Base-by-base conservation (phyloP, 2,329 filamentous ascomycete genomes). In the Massarina eburnea region DNA sequence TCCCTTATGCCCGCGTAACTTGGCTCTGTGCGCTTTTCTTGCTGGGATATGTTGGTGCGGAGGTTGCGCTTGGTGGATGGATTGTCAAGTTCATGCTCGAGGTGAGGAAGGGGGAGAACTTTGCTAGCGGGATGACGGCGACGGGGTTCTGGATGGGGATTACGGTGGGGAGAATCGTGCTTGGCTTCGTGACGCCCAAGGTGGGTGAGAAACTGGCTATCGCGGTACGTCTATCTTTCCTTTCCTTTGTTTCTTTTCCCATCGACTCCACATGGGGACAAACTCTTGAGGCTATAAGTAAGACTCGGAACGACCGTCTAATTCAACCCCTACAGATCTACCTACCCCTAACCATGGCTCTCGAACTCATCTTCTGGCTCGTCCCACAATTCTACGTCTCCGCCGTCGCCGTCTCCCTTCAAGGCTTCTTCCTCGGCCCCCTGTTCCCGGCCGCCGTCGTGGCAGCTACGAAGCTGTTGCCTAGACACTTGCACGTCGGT, bases 111-210 rank as follows among this genome's bases (percentile, higher is more conserved):
- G 88, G 84, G 3, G 78, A 76, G 19, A 74, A 82, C 0, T 92
- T 94, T 60, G 78, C 83, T 2, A 84, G 86, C 26, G 89, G 89
- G 2, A 82, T 94, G 72, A 83, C 82, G 0, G 85, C 84, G 0
- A 92, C 88, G 0, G 85, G 88, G 0, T 95, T 92, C 71, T 95
- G 90, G 90, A 79, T 89, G 34, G 90, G 89, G 0, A 77, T 95
- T 52, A 91, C 89, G 0, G 67, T 89, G 0, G 89, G 90, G 0
- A 76, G 90, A 1, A 73, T 94, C 2, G 66, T 84, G 0, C 70
- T 95, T 14, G 88, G 88, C 0, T 94, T 95, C 56, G 74, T 91
- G 3, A 95, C 89, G 1, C 84, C 85, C 2, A 74, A 78, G 2
- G 73, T 89, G 15, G 89, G 89, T 0, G 89, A 92, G 71, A 89